Evolutionary conservation across 805 yeast species (phyloP).

Genomic region (Wickerhamiella occidentalis): DNA sequence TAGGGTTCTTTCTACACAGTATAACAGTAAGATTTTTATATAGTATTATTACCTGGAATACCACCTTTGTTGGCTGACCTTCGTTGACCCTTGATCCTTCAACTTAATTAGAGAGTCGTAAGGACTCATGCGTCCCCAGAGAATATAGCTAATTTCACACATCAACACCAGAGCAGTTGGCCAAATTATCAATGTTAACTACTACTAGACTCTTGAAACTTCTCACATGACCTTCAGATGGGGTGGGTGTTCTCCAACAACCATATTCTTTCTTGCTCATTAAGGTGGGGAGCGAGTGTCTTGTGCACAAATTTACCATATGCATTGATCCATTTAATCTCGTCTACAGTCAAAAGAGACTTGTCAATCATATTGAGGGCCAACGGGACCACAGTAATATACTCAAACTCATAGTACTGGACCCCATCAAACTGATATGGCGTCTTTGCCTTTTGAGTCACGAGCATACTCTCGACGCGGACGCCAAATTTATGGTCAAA

Average conservation of each 20-base stretch:
- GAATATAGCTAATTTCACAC: too few species aligned
- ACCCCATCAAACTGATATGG: slow-evolving; percentile 41
- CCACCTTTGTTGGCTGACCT: too few species aligned
- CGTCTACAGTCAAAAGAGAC: slow-evolving; percentile 44
- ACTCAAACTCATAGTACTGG: slow-evolving; percentile 59
- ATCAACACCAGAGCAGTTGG: too few species aligned
- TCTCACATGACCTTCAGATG: too few species aligned
- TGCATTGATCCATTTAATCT: slow-evolving; percentile 52
- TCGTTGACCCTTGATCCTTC: too few species aligned
- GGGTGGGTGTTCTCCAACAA: slow-evolving; percentile 51
- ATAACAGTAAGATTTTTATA: too few species aligned
- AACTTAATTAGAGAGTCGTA: too few species aligned
- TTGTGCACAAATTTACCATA: slow-evolving; percentile 52
- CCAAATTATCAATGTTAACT: too few species aligned
- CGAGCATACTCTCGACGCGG: slow-evolving; percentile 75
- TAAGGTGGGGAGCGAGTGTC: slow-evolving; percentile 38
- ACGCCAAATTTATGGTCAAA: slow-evolving; percentile 80
- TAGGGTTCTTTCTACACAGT: too few species aligned
- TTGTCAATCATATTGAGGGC: slow-evolving; percentile 62
- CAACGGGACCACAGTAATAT: slow-evolving; percentile 74
- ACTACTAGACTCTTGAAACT: too few species aligned
- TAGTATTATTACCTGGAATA: too few species aligned
- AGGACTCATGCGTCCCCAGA: too few species aligned
- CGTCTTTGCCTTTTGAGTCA: slow-evolving; percentile 37
- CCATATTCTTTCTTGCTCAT: slow-evolving; percentile 54